These are phyloP conservation scores for Solanum sitiens DNA, from an alignment of 257 asterid species.

Conservation along the genomic window DNA sequence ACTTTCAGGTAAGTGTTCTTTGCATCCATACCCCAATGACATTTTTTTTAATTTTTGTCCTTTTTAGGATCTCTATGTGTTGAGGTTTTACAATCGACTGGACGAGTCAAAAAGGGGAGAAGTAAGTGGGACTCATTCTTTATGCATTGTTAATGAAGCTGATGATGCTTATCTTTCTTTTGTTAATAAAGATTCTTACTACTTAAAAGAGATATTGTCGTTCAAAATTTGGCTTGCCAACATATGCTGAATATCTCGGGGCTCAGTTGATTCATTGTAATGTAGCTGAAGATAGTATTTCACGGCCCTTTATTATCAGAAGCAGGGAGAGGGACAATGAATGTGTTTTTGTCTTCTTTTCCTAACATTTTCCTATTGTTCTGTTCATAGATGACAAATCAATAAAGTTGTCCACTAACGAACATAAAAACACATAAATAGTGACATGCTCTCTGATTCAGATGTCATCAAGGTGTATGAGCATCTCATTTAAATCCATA, in stretches of 20 bases:
- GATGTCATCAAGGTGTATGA: not conserved
- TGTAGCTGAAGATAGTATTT: not conserved
- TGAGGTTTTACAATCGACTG: slow-evolving; percentile 83
- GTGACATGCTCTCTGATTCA: not conserved
- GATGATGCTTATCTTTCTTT: not conserved
- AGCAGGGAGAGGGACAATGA: not conserved
- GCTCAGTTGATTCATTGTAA: not conserved
- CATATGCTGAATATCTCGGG: not conserved
- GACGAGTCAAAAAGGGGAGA: slow-evolving; percentile 92
- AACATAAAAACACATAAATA: not conserved
- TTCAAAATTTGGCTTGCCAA: not conserved
- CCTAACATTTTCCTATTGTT: not conserved
- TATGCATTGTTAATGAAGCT: not conserved
- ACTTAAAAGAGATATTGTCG: not conserved
- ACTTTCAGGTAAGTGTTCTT: not conserved
- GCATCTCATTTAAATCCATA: not conserved
- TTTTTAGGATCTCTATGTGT: slow-evolving; percentile 66
- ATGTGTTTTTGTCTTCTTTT: not conserved
- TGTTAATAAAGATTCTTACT: not conserved
- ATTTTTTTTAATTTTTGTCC: not conserved
- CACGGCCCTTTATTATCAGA: not conserved
- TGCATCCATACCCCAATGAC: not conserved
- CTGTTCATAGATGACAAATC: not conserved
- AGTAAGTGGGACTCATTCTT: slow-evolving; percentile 42
- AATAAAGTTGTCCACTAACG: not conserved